A percentile compares a stretch with the other conserved stretches of the same genome.
Conservation (phyloP, 2,329 filamentous ascomycete species). For the Trichophyton simii region DNA sequence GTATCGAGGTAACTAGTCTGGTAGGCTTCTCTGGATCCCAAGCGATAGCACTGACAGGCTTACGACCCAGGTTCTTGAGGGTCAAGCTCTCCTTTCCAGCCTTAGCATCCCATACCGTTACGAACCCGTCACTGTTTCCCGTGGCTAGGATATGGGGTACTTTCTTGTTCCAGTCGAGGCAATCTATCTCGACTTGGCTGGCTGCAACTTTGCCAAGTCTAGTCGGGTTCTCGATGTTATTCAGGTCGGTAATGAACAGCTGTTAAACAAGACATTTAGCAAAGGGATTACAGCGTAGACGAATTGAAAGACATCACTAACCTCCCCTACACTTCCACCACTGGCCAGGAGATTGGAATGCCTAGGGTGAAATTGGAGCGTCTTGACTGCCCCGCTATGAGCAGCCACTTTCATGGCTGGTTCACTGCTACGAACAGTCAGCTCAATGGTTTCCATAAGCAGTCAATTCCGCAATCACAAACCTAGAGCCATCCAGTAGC, state of each 20-base stretch:
- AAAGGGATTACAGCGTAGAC: constrained; percentile 1
- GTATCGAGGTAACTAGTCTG: constrained; percentile 82
- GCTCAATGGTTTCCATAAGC: constrained; percentile 3
- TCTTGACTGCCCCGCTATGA: constrained; percentile 84
- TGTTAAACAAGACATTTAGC: constrained; percentile 14
- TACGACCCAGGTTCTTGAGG: constrained; percentile 76
- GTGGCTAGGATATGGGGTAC: constrained; percentile 93
- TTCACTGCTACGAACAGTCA: constrained; percentile 44
- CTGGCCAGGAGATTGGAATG: constrained; percentile 85
- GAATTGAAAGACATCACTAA: constrained; percentile 14
- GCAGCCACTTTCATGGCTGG: constrained; percentile 76
- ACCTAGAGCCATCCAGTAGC: constrained; percentile 43
- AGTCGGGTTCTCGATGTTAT: constrained; percentile 78
- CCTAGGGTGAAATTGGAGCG: constrained; percentile 90
- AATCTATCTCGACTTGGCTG: constrained; percentile 88
- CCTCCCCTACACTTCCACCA: constrained; percentile 83
- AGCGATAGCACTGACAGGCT: constrained; percentile 85
- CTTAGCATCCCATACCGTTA: constrained; percentile 97
- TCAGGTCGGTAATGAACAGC: constrained; percentile 88
- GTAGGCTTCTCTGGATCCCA: constrained; percentile 95
- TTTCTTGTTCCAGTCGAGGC: constrained; percentile 96
- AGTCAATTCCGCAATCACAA: constrained; percentile 13
- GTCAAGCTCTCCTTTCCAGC: constrained; percentile 95
- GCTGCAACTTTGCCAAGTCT: constrained; percentile 77
- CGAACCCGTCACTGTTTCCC: constrained; percentile 82